Percentiles rank a stretch among this genome's conserved stretches.
Evolutionary conservation across 805 yeast genomes (phyloP).

Genomic region (Priceomyces melissophilus): DNA sequence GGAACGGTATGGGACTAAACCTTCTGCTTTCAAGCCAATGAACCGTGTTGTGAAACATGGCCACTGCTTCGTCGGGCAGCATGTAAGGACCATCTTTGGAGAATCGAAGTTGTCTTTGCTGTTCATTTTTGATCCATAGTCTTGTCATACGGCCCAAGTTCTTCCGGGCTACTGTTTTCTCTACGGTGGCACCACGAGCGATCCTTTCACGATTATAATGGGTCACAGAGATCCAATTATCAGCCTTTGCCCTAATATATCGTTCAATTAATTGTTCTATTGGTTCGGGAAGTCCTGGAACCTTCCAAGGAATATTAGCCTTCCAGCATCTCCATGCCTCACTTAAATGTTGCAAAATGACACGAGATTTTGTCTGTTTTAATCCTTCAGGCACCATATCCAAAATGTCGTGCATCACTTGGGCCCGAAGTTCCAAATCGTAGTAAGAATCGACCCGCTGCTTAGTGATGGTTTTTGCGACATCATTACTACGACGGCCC

Average conservation of each 20-base stretch:
- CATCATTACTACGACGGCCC: constrained; percentile 88
- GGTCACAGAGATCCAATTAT: constrained; percentile 93
- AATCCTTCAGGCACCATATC: constrained; percentile 98
- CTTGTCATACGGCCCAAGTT: constrained; percentile 89
- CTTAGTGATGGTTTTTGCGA: constrained; percentile 90
- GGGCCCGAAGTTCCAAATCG: constrained; percentile 87
- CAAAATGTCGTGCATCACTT: constrained; percentile 91
- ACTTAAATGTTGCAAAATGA: constrained; percentile 87
- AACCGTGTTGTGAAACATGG: constrained; percentile 81
- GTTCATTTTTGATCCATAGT: constrained; percentile 89
- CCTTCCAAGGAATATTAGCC: constrained; percentile 97
- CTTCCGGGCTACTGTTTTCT: constrained; percentile 90
- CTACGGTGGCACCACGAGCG: constrained; percentile 85
- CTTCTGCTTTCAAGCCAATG: constrained; percentile 84
- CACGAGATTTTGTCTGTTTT: constrained; percentile 79
- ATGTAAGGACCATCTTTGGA: constrained; percentile 86
- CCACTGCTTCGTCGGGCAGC: constrained; percentile 82
- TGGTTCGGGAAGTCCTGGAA: constrained; percentile 93
- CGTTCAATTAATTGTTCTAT: constrained; percentile 81
- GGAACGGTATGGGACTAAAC: constrained; percentile 88
- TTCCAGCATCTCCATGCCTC: constrained; percentile 99
- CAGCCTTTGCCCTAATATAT: constrained; percentile 92
- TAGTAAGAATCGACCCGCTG: constrained; percentile 94
- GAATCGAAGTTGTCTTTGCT: constrained; percentile 76
- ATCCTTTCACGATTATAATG: constrained; percentile 89